Conservation (phyloP, 2,329 filamentous ascomycete species). For the Cladorrhinum sp. region DNA sequence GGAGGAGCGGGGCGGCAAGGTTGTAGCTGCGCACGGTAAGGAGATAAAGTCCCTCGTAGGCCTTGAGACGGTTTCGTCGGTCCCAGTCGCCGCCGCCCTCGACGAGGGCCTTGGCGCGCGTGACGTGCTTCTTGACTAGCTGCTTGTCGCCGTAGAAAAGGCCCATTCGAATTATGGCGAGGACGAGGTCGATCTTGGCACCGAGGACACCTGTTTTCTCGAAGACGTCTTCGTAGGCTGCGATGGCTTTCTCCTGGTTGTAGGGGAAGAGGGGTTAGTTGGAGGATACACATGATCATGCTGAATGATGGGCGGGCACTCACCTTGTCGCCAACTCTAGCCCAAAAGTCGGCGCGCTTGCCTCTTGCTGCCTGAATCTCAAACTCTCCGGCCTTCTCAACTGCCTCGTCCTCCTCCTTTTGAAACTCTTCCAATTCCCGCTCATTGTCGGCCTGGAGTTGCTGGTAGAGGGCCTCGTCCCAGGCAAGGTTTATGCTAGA, state of each 20-base stretch:
- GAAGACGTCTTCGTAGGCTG: constrained; percentile 87
- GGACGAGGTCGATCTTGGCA: constrained; percentile 93
- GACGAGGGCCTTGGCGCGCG: constrained; percentile 83
- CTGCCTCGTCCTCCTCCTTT: constrained; percentile 89
- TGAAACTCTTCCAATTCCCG: constrained; percentile 72
- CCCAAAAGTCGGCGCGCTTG: constrained; percentile 95
- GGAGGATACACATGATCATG: not conserved
- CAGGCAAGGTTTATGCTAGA: constrained; percentile 71
- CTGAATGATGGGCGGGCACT: constrained; percentile 14
- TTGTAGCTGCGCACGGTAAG: constrained; percentile 90
- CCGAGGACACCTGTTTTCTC: constrained; percentile 97
- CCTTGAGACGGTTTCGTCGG: constrained; percentile 95
- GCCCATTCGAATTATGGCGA: constrained; percentile 92
- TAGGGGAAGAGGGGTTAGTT: constrained; percentile 19
- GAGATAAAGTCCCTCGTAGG: constrained; percentile 91
- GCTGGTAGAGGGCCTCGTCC: constrained; percentile 85
- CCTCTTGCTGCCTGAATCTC: constrained; percentile 90
- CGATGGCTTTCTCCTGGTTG: constrained; percentile 82
- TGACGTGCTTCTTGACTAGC: constrained; percentile 89
- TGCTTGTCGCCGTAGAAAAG: constrained; percentile 94
- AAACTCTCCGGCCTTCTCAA: constrained; percentile 93
- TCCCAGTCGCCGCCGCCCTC: constrained; percentile 98
- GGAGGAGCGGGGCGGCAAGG: constrained; percentile 83
- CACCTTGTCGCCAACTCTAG: constrained; percentile 94
- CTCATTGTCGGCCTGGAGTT: constrained; percentile 73